These are phyloP conservation scores for Capsicum rhomboideum DNA, from an alignment of 257 asterid species.

Conservation along the genomic window DNA sequence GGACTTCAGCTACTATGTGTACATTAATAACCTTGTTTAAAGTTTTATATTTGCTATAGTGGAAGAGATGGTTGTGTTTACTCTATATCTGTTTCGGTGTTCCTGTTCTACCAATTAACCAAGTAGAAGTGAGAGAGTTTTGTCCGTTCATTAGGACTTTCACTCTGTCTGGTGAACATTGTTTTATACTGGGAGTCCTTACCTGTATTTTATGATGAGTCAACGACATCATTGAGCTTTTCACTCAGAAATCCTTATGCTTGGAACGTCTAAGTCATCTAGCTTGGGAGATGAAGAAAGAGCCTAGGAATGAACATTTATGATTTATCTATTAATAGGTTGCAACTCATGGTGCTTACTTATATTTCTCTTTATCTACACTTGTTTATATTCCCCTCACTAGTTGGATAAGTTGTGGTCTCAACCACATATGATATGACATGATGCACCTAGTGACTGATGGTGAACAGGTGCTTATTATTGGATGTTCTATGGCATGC, in stretches of 20 bases:
- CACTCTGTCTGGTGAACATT: not conserved
- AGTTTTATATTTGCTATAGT: not conserved
- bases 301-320: not conserved
- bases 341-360: not conserved
- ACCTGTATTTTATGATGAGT: not conserved
- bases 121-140: not conserved
- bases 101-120: not conserved
- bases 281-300: not conserved
- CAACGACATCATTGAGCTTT: not conserved
- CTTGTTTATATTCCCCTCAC: not conserved
- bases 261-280: not conserved
- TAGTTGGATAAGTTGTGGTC: not conserved
- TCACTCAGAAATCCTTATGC: not conserved
- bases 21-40: not conserved
- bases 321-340: not conserved
- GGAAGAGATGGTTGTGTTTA: not conserved
- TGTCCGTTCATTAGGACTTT: not conserved
- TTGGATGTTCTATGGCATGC: not conserved
- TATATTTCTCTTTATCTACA: not conserved
- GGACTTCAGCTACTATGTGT: conserved; percentile 16
- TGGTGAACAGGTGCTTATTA: not conserved
- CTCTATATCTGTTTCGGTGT: not conserved
- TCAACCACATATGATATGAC: not conserved
- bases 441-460: not conserved
- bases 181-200: not conserved